Conservation (phyloP, 1,139 yeast genomes). For the Yamadazyma diospyri region DNA sequence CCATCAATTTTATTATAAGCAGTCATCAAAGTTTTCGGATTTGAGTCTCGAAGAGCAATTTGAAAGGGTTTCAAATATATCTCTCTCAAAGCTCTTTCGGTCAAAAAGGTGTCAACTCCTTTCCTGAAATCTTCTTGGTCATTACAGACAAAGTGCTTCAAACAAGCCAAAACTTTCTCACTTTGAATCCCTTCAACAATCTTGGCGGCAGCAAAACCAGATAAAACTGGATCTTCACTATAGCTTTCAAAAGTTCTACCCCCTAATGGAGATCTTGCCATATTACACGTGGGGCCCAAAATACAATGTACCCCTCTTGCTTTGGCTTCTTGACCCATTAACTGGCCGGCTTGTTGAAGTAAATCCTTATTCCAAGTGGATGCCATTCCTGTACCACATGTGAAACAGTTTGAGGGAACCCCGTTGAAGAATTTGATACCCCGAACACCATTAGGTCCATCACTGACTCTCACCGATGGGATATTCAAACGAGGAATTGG, state of each 20-base stretch:
- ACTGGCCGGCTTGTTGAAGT: conserved; percentile 25
- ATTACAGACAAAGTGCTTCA: conserved; percentile 59
- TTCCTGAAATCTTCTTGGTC: conserved; percentile 58
- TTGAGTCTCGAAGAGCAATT: conserved; percentile 47
- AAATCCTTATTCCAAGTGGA: conserved; percentile 40
- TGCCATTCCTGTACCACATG: conserved; percentile 37
- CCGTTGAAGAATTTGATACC: conserved; percentile 32
- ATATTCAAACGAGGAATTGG: conserved; percentile 44
- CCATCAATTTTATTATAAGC: conserved; percentile 61
- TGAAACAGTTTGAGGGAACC: conserved; percentile 34
- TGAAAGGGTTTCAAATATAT: conserved; percentile 61
- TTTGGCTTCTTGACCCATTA: conserved; percentile 35
- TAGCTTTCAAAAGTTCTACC: conserved; percentile 66
- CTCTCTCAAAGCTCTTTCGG: conserved; percentile 60
- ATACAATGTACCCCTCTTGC: conserved; percentile 41
- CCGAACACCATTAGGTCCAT: conserved; percentile 36
- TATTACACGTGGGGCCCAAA: conserved; percentile 54
- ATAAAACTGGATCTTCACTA: conserved; percentile 57
- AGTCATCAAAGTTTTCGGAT: conserved; percentile 56
- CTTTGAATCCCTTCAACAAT: conserved; percentile 54
- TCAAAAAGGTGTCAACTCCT: conserved; percentile 43
- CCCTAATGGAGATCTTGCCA: conserved; percentile 58
- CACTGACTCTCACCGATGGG: conserved; percentile 30
- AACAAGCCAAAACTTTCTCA: conserved; percentile 50
- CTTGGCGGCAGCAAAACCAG: conserved; percentile 50